Base-by-base conservation (phyloP, 306 rosid genomes). In the Quercus cerris region DNA sequence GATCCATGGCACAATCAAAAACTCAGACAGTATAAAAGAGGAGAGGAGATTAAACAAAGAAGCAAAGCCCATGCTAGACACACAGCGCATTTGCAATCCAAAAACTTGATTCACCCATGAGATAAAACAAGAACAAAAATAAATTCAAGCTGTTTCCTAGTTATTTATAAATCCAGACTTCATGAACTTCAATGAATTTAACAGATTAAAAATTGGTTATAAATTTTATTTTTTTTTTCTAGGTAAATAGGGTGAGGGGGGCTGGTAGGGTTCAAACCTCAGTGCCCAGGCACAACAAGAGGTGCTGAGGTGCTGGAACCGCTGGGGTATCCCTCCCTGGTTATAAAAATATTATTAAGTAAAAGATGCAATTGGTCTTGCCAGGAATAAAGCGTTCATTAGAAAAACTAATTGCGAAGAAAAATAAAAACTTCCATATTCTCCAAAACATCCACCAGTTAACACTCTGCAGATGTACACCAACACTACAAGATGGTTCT, bases 391-490 rank as follows among this genome's bases (percentile, higher is more conserved):
- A 2, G 4, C 27, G 4, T 25, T 12, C 30, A 8, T 61, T 22
- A 20, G 64, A 58, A 27, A 11, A 25, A 61, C 19, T 61, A 61
- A 11, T 41, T 41, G 11, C 11, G 3, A 30, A 30, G 22, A 66
- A 6, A 64, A 64, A 4, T 15, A 31, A 33, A 67, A 19, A 33
- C 17, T 49, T 49, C 17, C 17, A 49, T 49, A 13, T 49, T 49
- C 54, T 49, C 54, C 17, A 49, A 49, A 49, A 49, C 1, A 17
- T 49, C 54, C 73, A 71, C 70, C 76, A 72, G 70, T 70, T 27
- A 69, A 51, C 75, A 83, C 75, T 74, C 38, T 74, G 71, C 56
- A 77, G 6, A 44, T 75, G 73, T 69, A 76, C 62, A 64, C 27
- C 74, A 72, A 31, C 27, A 33, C 51, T 23, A 75, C 61, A 10